Conservation (phyloP, 345 rosid genomes). For the Fremontodendron californicum region DNA sequence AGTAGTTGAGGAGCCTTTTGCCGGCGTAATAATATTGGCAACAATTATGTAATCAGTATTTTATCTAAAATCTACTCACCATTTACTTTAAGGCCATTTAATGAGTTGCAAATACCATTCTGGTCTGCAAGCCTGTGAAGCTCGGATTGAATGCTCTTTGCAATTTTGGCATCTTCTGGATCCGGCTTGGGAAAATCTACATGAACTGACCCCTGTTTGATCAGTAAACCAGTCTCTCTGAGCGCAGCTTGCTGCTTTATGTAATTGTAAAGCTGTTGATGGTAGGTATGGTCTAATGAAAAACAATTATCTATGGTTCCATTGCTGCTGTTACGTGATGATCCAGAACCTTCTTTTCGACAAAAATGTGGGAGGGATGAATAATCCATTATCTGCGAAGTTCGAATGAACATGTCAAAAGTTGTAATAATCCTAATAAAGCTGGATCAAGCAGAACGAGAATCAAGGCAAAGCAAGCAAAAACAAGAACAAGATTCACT, state of each 20-base stretch:
- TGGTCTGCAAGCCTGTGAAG: conserved; percentile 52
- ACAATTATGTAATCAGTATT: conserved; percentile 20
- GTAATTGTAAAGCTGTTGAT: conserved; percentile 74
- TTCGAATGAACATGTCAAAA: conserved; percentile 16
- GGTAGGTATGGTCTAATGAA: conserved; percentile 79
- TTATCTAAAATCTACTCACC: conserved; percentile 21
- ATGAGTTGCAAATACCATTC: conserved; percentile 32
- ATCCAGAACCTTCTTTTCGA: conserved; percentile 66
- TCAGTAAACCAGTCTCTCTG: conserved; percentile 31
- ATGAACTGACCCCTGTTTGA: conserved; percentile 80
- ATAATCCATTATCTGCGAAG: conserved; percentile 78
- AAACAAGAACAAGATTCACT: neutral
- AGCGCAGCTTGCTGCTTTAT: conserved; percentile 51
- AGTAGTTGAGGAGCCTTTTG: conserved; percentile 17
- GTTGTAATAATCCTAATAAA: neutral
- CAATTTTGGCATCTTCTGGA: conserved; percentile 50
- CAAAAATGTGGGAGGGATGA: conserved; percentile 95
- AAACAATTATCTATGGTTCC: conserved; percentile 59
- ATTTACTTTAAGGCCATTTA: conserved; percentile 35
- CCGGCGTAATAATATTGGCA: neutral
- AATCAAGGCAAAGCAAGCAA: neutral
- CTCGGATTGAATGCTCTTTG: conserved; percentile 60
- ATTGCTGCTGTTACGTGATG: conserved; percentile 47
- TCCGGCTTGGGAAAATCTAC: conserved; percentile 63
- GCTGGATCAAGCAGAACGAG: neutral